phyloP scores from a whole-genome alignment of 176 grass and related monocot genomes.

The Phoenix dactylifera region DNA sequence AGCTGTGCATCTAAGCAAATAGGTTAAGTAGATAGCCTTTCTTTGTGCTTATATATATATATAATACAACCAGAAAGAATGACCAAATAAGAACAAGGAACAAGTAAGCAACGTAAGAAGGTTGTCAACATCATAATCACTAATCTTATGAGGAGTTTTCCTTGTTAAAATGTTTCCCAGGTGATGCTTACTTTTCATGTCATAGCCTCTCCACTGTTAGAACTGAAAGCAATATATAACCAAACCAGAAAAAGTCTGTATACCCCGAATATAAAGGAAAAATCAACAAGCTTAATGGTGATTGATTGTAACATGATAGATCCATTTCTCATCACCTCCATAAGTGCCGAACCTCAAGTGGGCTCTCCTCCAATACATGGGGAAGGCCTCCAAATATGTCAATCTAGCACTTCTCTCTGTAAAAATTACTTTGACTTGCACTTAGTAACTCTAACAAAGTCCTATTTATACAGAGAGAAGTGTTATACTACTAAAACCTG shows the following conservation, averaged over 20 bases:
- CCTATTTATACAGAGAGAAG: no score
- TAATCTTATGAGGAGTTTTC: neutral
- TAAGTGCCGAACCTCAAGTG: no score
- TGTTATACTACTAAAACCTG: no score
- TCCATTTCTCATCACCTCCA: no score
- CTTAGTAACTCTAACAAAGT: no score
- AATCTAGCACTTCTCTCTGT: no score
- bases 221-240: neutral
- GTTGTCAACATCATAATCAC: neutral
- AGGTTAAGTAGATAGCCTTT: slow-evolving; percentile 15
- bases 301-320: no score
- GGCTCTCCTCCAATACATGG: no score
- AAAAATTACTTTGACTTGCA: no score
- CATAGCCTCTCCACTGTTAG: neutral
- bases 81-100: neutral
- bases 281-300: neutral
- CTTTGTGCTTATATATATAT: slow-evolving; percentile 35
- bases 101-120: neutral
- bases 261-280: neutral
- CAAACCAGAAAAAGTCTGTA: neutral
- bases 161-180: neutral
- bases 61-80: slow-evolving; percentile 16
- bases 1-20: no score
- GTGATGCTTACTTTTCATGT: neutral
- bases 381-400: no score